Evolutionary conservation across 2,329 filamentous ascomycete species (phyloP).

Genomic region (Penicillium glabrum): DNA sequence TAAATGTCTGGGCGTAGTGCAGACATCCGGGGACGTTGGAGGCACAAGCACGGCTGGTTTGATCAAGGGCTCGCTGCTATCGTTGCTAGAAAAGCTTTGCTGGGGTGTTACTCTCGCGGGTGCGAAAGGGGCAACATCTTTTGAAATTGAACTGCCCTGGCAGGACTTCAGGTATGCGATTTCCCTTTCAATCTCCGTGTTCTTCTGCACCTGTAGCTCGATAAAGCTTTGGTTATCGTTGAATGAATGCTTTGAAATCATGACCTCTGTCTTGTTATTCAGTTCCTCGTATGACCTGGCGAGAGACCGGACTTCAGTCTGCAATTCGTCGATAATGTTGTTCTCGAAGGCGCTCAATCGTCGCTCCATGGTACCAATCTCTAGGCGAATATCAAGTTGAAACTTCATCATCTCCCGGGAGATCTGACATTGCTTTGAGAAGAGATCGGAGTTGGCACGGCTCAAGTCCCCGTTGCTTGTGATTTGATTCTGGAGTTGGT

Average conservation of each 20-base stretch:
- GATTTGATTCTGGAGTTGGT: conserved; percentile 11
- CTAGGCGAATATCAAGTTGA: conserved; percentile 11
- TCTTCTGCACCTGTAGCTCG: conserved; percentile 7
- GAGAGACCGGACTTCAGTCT: conserved; percentile 7
- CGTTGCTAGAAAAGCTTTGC: background rate
- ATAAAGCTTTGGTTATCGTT: conserved; percentile 6
- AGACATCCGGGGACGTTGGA: background rate
- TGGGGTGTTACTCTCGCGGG: background rate
- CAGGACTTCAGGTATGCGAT: conserved; percentile 6
- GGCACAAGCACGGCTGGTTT: background rate
- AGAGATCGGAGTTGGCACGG: conserved; percentile 10
- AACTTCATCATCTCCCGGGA: conserved; percentile 11
- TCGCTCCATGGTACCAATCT: conserved; percentile 10
- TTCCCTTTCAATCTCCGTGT: conserved; percentile 9
- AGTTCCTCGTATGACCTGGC: conserved; percentile 6
- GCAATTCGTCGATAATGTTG: conserved; percentile 8
- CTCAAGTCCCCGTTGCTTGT: conserved; percentile 6
- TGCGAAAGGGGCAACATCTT: background rate
- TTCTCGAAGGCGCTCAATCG: conserved; percentile 9
- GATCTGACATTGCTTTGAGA: conserved; percentile 6
- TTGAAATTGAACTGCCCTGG: background rate
- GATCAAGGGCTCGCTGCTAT: conserved; percentile 3
- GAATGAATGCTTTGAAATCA: conserved; percentile 1
- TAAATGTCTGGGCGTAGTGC: background rate
- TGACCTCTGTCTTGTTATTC: conserved; percentile 1